These are phyloP conservation scores for Exutisphaerella laricina DNA, from an alignment of 2,329 filamentous ascomycete genomes.

Conservation along the genomic window DNA sequence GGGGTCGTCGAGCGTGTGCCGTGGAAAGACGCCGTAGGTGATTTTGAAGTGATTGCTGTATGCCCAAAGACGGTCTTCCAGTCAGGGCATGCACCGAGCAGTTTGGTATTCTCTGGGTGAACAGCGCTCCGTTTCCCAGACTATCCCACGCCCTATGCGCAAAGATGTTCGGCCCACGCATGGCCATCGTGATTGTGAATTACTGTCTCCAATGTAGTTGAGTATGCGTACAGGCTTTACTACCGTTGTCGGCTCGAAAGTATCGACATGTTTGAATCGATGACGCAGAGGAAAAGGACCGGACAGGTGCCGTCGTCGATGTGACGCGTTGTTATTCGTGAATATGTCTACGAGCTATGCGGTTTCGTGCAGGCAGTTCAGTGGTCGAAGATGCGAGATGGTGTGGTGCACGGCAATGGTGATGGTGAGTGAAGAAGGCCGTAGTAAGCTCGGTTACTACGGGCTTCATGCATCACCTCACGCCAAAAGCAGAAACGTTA, in stretches of 20 bases:
- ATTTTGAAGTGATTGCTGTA: neutral
- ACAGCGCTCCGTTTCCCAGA: slow-evolving; percentile 32
- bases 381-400: too few relatives aligned
- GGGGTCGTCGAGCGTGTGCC: slow-evolving; percentile 2
- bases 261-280: slow-evolving; percentile 7
- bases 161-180: slow-evolving; percentile 20
- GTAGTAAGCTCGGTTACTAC: too few relatives aligned
- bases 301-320: too few relatives aligned
- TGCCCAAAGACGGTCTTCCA: slow-evolving; percentile 1
- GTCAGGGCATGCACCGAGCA: slow-evolving; percentile 1
- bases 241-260: neutral
- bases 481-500: too few relatives aligned
- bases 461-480: too few relatives aligned
- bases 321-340: too few relatives aligned
- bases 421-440: too few relatives aligned
- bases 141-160: slow-evolving; percentile 32
- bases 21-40: slow-evolving; percentile 21
- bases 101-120: slow-evolving; percentile 31
- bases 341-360: too few relatives aligned
- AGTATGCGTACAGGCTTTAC: neutral
- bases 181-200: slow-evolving; percentile 11
- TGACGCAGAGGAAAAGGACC: slow-evolving; percentile 9
- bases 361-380: too few relatives aligned
- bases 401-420: too few relatives aligned
- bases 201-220: neutral